Conservation (phyloP, 2,329 filamentous ascomycete species). For the Colletotrichum noveboracense region DNA sequence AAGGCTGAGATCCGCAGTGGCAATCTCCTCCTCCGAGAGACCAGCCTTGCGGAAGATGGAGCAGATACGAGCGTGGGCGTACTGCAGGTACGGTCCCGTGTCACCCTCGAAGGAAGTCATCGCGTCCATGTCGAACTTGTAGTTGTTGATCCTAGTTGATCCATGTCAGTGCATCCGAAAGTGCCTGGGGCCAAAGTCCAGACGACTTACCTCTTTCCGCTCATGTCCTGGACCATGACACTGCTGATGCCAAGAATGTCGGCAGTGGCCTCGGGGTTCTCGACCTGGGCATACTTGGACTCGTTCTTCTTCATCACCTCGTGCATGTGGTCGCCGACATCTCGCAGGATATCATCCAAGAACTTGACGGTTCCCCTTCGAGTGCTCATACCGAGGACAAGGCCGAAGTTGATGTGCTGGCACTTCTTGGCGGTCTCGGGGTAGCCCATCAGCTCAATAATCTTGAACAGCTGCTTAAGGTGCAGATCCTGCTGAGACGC, state of each 20-base stretch:
- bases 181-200: slow-evolving; percentile 7
- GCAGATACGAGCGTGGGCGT: slow-evolving; percentile 76
- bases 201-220: slow-evolving; percentile 77
- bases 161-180: slow-evolving; percentile 21
- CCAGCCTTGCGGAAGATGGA: slow-evolving; percentile 65
- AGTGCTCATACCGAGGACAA: slow-evolving; percentile 74
- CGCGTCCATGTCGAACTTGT: slow-evolving; percentile 70
- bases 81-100: slow-evolving; percentile 85
- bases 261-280: slow-evolving; percentile 79
- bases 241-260: slow-evolving; percentile 91
- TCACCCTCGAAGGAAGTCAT: slow-evolving; percentile 69
- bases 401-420: slow-evolving; percentile 78
- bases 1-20: slow-evolving; percentile 68
- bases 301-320: slow-evolving; percentile 93
- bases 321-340: slow-evolving; percentile 95
- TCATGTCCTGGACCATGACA: slow-evolving; percentile 99
- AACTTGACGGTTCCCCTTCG: slow-evolving; percentile 79
- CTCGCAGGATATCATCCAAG: slow-evolving; percentile 73
- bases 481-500: slow-evolving; percentile 76
- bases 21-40: slow-evolving; percentile 62
- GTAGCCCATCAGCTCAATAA: slow-evolving; percentile 73
- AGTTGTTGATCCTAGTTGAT: slow-evolving; percentile 62
- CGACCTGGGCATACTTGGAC: slow-evolving; percentile 88
- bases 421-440: slow-evolving; percentile 71
- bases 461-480: slow-evolving; percentile 77